Base-by-base conservation (phyloP, 306 rosid species). In the Aeschynomene evenia region DNA sequence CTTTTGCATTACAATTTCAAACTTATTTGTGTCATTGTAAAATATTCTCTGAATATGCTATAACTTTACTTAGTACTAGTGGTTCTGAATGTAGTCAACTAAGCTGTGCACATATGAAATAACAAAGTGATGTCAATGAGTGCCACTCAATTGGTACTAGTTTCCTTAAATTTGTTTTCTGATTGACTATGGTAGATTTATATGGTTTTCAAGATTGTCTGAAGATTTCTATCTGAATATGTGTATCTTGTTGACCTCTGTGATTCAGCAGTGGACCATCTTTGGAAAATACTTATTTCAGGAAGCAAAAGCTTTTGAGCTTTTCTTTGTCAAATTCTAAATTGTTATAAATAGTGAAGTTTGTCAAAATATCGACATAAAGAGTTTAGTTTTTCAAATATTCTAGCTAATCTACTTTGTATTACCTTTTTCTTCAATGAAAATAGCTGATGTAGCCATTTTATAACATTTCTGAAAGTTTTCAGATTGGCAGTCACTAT, bases 401-500 rank as follows among this genome's bases (percentile, higher is more conserved):
- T 24, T 74, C 53, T 40, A 58, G 52, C 46, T 34, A 54, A 24
- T 80, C 14, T 31, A 62, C 53, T 51, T 33, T 28, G 5, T 59
- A 5, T 68, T 54, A 42, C 28, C 49, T 24, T 9, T 42, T 50
- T 60, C 37, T 22, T 34, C 33, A 34, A 20, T 61, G 42, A 79
- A 69, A 58, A 50, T 75, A 9, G 64, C 59, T 2, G 21, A 50
- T 54, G 21, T 22, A 45, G 60, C 3, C 11, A 48, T 62, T 61
- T 73, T 43, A 62, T 59, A 69, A 72, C 40, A 7, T n/a, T 57
- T 69, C 26, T 54, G 31, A 75, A n/a, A 43, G 50, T 48, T 84
- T 81, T 46, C 91, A 94, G 99, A 87, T 94, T 83, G 99, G 99
- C 59, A 94, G 99, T 84, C 96, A 94, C 84, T 91, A 91, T 75